Evolutionary conservation across 1,284 basidiomycete species (phyloP).

Genomic region (Volvariella volvacea): DNA sequence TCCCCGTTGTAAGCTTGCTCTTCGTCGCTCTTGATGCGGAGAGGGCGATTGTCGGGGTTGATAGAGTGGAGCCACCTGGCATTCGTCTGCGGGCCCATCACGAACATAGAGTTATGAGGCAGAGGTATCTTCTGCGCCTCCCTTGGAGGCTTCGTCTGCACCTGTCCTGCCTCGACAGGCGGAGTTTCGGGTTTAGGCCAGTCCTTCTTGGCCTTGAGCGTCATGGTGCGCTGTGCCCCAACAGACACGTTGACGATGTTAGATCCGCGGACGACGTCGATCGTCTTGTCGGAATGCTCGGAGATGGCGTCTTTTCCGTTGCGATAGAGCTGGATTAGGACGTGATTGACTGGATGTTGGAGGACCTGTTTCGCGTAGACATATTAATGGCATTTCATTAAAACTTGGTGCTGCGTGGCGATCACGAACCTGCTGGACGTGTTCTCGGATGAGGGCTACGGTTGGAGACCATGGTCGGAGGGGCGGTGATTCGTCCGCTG

Average conservation of each 20-base stretch:
- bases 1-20: slow-evolving; percentile 52
- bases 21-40: slow-evolving; percentile 38
- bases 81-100: slow-evolving; percentile 67
- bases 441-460: slow-evolving; percentile 52
- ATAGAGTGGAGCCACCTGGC: slow-evolving; percentile 64
- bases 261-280: slow-evolving; percentile 65
- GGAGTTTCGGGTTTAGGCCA: slow-evolving; percentile 10
- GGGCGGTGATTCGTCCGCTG: slow-evolving; percentile 66
- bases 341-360: slow-evolving; percentile 65
- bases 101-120: slow-evolving; percentile 73
- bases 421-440: slow-evolving; percentile 39
- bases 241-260: slow-evolving; percentile 72
- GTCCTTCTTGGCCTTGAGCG: slow-evolving; percentile 57
- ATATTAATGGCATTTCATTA: neutral
- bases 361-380: slow-evolving; percentile 17
- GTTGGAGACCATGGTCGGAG: slow-evolving; percentile 60
- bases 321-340: slow-evolving; percentile 72
- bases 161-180: neutral
- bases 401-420: neutral
- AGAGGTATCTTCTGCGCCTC: slow-evolving; percentile 51
- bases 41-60: slow-evolving; percentile 60
- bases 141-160: slow-evolving; percentile 14
- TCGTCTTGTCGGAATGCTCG: slow-evolving; percentile 77
- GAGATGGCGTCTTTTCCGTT: slow-evolving; percentile 72
- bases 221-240: slow-evolving; percentile 68